phyloP scores from a whole-genome alignment of 2,329 filamentous ascomycete species.

The Fusarium abutilonis region DNA sequence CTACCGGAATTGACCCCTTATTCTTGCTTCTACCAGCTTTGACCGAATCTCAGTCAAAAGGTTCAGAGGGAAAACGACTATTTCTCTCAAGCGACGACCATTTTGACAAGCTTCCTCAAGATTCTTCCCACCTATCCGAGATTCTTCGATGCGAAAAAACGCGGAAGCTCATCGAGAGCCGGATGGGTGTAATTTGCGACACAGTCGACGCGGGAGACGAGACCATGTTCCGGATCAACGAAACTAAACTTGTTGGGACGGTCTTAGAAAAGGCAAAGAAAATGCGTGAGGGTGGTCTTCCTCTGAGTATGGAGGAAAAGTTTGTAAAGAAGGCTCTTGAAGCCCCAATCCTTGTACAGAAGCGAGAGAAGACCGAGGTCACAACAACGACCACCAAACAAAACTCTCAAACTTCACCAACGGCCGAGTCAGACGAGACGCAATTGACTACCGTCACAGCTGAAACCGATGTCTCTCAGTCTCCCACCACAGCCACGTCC shows the following conservation, averaged over 20 bases:
- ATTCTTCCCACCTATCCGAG: slow-evolving; percentile 66
- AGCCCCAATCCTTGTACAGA: slow-evolving; percentile 76
- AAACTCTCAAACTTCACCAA: slow-evolving; percentile 36
- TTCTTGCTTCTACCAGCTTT: slow-evolving; percentile 85
- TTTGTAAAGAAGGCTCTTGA: slow-evolving; percentile 82
- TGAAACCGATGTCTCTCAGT: slow-evolving; percentile 53
- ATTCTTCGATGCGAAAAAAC: slow-evolving; percentile 62
- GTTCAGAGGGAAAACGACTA: slow-evolving; percentile 64
- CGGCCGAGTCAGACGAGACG: slow-evolving; percentile 51
- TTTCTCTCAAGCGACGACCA: slow-evolving; percentile 79
- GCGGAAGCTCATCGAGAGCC: slow-evolving; percentile 65
- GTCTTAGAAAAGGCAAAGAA: slow-evolving; percentile 76
- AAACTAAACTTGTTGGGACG: slow-evolving; percentile 72
- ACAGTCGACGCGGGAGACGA: slow-evolving; percentile 85
- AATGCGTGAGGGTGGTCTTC: slow-evolving; percentile 73
- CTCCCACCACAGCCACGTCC: slow-evolving; percentile 59
- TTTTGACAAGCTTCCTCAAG: slow-evolving; percentile 68
- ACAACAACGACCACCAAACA: slow-evolving; percentile 12
- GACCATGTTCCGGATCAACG: slow-evolving; percentile 82
- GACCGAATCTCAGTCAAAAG: slow-evolving; percentile 54
- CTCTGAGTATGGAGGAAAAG: slow-evolving; percentile 83
- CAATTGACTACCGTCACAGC: slow-evolving; percentile 52
- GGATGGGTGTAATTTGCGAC: slow-evolving; percentile 80
- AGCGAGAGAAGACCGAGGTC: slow-evolving; percentile 56
- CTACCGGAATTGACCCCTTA: slow-evolving; percentile 83